Percentiles rank a stretch among this genome's conserved stretches.
Evolutionary conservation across 345 rosid genomes (phyloP).

Genomic region (Citrus reticulata): DNA sequence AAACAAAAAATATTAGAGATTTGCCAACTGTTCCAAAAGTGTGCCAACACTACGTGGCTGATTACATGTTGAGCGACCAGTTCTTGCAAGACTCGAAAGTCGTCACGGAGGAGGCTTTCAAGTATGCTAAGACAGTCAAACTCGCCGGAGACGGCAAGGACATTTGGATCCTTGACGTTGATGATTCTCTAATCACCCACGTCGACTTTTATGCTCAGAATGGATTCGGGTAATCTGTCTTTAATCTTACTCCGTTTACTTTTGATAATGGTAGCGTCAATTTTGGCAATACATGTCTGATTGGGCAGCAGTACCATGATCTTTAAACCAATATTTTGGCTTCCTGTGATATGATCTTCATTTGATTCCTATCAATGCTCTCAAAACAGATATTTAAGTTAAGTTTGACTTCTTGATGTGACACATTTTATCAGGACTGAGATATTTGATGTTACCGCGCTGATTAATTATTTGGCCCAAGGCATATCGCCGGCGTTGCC

Average conservation of each 20-base stretch:
- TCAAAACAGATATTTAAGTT: too few species aligned
- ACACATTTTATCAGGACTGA: conserved; percentile 9
- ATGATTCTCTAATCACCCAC: conserved; percentile 41
- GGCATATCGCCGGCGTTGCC: conserved; percentile 34
- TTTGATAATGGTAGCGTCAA: too few species aligned
- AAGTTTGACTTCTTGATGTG: too few species aligned
- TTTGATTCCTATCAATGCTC: too few species aligned
- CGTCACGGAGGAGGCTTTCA: conserved; percentile 32
- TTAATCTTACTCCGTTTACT: too few species aligned
- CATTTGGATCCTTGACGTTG: conserved; percentile 43
- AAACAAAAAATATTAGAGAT: conserved; percentile 43
- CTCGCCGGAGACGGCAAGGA: conserved; percentile 28
- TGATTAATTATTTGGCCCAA: conserved; percentile 24
- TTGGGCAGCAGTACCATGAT: too few species aligned
- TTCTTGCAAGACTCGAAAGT: conserved; percentile 40
- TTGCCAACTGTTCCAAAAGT: conserved; percentile 40
- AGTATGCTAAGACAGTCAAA: conserved; percentile 30
- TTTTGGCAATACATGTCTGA: too few species aligned
- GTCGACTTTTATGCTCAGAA: conserved; percentile 20
- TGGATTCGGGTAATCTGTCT: conserved; percentile 29
- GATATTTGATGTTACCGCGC: conserved; percentile 13
- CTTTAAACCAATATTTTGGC: too few species aligned
- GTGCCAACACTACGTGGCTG: conserved; percentile 43
- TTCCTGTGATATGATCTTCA: too few species aligned
- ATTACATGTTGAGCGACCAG: conserved; percentile 46